A percentile compares a stretch with the other conserved stretches of the same genome.
Evolutionary conservation across 148 eudicot genomes (phyloP).

Genomic region (Dysphania ambrosioides): DNA sequence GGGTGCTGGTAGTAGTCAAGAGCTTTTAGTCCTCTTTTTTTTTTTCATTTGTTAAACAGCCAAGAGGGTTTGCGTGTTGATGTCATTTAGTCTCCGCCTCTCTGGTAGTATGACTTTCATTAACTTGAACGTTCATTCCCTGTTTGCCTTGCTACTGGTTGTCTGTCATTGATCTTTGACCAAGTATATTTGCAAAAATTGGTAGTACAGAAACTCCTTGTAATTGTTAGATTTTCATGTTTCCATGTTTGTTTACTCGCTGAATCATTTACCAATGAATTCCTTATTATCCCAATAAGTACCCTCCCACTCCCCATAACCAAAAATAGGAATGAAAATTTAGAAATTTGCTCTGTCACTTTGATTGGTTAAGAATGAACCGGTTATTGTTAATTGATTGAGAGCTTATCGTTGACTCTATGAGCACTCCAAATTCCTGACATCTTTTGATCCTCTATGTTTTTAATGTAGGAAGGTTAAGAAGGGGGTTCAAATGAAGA

Average conservation of each 20-base stretch:
- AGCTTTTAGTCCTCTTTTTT: too few relatives aligned
- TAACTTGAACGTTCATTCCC: not conserved
- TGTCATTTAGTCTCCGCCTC: too few relatives aligned
- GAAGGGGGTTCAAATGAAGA: constrained; percentile 82
- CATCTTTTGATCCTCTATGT: not conserved
- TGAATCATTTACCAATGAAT: not conserved
- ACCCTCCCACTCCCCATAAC: not conserved
- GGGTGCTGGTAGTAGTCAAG: too few relatives aligned
- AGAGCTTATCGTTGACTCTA: not conserved
- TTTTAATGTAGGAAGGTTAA: constrained; percentile 46
- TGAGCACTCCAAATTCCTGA: not conserved
- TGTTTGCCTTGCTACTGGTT: not conserved
- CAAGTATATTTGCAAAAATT: not conserved
- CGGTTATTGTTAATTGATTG: not conserved
- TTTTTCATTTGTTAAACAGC: not conserved
- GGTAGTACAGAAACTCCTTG: not conserved
- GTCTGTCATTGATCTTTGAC: not conserved
- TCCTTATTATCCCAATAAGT: not conserved
- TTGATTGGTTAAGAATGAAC: not conserved
- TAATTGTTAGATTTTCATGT: too few relatives aligned
- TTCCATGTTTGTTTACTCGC: not conserved
- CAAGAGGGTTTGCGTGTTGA: too few relatives aligned
- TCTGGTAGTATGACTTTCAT: not conserved
- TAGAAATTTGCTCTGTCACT: too few relatives aligned
- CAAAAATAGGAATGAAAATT: too few relatives aligned